A percentile compares a stretch with the other conserved stretches of the same genome.
These are phyloP conservation scores for Angomonas deanei DNA, from an alignment of 208 protist genomes.

Conservation along the genomic window DNA sequence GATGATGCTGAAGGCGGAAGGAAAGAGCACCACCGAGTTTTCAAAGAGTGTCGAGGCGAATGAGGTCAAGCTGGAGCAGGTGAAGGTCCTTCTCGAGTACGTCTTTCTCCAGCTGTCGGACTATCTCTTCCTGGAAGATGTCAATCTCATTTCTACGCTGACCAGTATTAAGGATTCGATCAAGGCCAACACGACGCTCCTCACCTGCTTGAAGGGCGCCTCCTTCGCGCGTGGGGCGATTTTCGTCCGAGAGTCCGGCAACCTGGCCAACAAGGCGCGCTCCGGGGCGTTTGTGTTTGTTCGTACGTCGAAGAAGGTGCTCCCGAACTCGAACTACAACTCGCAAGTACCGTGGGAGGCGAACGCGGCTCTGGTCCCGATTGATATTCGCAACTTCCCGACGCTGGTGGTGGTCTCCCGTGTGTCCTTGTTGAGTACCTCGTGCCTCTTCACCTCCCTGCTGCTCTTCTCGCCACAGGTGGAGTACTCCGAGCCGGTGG, in stretches of 20 bases:
- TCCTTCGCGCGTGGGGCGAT: constrained; percentile 49
- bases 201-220: constrained; percentile 61
- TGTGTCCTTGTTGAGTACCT: constrained; percentile 60
- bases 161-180: constrained; percentile 28
- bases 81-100: constrained; percentile 55
- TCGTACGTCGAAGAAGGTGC: constrained; percentile 77
- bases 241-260: constrained; percentile 70
- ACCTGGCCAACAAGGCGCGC: constrained; percentile 50
- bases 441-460: constrained; percentile 74
- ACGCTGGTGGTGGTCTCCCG: constrained; percentile 42
- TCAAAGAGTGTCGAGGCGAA: constrained; percentile 40
- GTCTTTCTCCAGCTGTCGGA: constrained; percentile 73
- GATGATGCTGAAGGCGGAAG: constrained; percentile 35
- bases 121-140: constrained; percentile 75
- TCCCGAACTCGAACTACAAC: constrained; percentile 29
- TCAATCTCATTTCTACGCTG: constrained; percentile 28
- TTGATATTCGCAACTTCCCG: constrained; percentile 51
- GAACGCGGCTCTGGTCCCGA: constrained; percentile 47
- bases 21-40: constrained; percentile 32
- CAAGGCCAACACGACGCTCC: constrained; percentile 49
- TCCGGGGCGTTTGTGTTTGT: constrained; percentile 77
- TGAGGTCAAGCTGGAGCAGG: constrained; percentile 49
- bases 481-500: constrained; percentile 70
- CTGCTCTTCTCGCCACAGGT: constrained; percentile 77
- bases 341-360: constrained; percentile 61